Base-by-base conservation (phyloP, 148 eudicot species). In the Cornus florida region DNA sequence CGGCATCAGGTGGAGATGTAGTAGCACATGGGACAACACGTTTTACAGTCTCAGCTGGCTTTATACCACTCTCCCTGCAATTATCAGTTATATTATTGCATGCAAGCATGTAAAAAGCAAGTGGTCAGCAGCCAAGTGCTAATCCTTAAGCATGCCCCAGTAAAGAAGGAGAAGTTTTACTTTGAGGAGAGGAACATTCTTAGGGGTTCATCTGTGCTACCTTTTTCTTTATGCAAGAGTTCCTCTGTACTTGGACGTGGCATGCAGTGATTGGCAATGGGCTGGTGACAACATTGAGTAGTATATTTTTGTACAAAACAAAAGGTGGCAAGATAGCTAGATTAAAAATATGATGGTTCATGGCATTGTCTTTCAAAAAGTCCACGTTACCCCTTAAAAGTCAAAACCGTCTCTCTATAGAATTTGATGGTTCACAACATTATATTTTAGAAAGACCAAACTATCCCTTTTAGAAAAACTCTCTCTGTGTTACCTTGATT, bases 11-110 rank as follows among this genome's bases (percentile, higher is more conserved):
- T 46, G 48, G 79, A 2, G 33, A 69, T 17, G 71, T 41, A 65
- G 56, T 28, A 20, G 82, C 39, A 14, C 82, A 78, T n/a, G 64
- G 43, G 60, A 32, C 38, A 74, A n/a, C 69, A 76, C 43, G 87
- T 28, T 75, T 59, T 74, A 85, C 86, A 22, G 88, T 79, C 71
- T 85, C 90, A 12, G 90, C 88, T 10, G 85, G 60, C 81, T 83
- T 85, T 68, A 85, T 32, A 33, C 71, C 77, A 71, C 78, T 72
- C 20, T 69, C 78, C 85, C 90, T 87, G 88, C 77, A 83, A 74
- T 50, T 48, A 64, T 68, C 19, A 78, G 23, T 67, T 20, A 67
- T 67, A 19, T 22, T 14, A 9, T 41, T 35, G 23, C 62, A 78
- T 12, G 56, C 46, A 74, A 74, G 38, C 35, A 69, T 69, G 71